Evolutionary conservation across 768 basidiomycete genomes (phyloP), one percentile per base, ranked within the genome.

Genomic region (Tulasnella sp.): DNA sequence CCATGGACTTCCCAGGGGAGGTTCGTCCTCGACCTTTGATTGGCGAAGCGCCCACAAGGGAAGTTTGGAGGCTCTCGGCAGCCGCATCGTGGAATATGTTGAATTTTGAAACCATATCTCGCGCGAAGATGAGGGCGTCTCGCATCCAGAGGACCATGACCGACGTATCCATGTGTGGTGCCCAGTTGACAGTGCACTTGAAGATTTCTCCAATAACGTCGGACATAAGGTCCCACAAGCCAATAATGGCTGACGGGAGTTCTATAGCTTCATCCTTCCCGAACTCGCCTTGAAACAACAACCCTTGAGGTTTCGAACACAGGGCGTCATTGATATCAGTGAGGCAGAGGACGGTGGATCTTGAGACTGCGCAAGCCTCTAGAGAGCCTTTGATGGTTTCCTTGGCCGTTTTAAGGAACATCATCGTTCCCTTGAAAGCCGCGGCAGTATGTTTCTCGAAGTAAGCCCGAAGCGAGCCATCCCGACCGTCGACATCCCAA

Each of bases 71-170:
- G 26, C 70, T 77, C n/a, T 74, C 77, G 20, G 78, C 79, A 70
- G 79, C 87, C 13, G 92, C 91, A 37, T 86, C 87, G 83, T 97
- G 95, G 79, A 99, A 90, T 15, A 91, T 89, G 61, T 90, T 86
- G 84, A 95, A 90, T 80, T 95, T 91, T 3, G 90, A 91, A 70
- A 98, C 85, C 86, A 98, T 88, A 81, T 96, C 93, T 80, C 92
- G 86, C 11, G 92, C 96, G 82, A 98, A 95, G 80, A 99, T 96
- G 74, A 99, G 87, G 3, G 96, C 98, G 83, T 99, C 98, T 77
- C 96, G 90, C 98, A 99, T 99, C 98, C 98, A 99, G 42, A 91
- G 88, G 18, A 93, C 88, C 96, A 99, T 98, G 77, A 91, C 90
- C 37, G 91, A 88, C 81, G 89, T 90, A 75, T 93, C 91, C 83